Evolutionary conservation across 1,139 yeast species (phyloP).

Genomic region (Pichia sp.): DNA sequence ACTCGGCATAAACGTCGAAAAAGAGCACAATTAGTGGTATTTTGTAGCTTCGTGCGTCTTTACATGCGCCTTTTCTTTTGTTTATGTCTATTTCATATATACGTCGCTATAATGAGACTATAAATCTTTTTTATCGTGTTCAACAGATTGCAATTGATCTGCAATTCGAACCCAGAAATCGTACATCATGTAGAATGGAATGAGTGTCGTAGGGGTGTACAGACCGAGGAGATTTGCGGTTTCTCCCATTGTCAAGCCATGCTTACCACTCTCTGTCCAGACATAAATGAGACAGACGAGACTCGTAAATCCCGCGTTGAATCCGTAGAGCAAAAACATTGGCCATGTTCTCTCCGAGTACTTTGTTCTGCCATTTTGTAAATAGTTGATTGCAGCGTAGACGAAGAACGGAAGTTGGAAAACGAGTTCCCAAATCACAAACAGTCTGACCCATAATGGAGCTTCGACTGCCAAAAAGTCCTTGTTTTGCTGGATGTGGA

Average conservation of each 20-base stretch:
- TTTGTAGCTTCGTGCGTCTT: too few relatives aligned
- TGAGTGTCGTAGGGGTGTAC: slow-evolving; percentile 63
- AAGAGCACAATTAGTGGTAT: too few relatives aligned
- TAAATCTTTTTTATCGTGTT: slow-evolving; percentile 5
- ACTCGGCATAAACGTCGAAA: slow-evolving; percentile 22
- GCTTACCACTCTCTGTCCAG: slow-evolving; percentile 30
- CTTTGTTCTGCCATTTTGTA: slow-evolving; percentile 11
- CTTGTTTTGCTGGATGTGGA: slow-evolving; percentile 59
- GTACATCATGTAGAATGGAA: slow-evolving; percentile 54
- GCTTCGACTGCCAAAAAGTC: slow-evolving; percentile 63
- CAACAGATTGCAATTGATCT: background rate
- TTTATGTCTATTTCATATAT: background rate
- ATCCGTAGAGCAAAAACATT: slow-evolving; percentile 60
- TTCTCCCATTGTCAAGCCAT: slow-evolving; percentile 38
- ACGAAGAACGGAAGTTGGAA: slow-evolving; percentile 79
- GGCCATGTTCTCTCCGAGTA: slow-evolving; percentile 35
- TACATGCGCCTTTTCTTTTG: too few relatives aligned
- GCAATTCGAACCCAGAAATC: slow-evolving; percentile 36
- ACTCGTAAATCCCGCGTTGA: slow-evolving; percentile 74
- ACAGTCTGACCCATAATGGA: slow-evolving; percentile 64
- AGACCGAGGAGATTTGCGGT: slow-evolving; percentile 43
- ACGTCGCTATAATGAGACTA: background rate
- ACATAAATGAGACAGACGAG: slow-evolving; percentile 55
- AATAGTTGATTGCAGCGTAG: slow-evolving; percentile 34
- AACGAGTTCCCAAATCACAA: slow-evolving; percentile 65